A percentile compares a stretch with the other conserved stretches of the same genome.
Evolutionary conservation across 257 asterid genomes (phyloP).

Genomic region (Solanum clarkiae): DNA sequence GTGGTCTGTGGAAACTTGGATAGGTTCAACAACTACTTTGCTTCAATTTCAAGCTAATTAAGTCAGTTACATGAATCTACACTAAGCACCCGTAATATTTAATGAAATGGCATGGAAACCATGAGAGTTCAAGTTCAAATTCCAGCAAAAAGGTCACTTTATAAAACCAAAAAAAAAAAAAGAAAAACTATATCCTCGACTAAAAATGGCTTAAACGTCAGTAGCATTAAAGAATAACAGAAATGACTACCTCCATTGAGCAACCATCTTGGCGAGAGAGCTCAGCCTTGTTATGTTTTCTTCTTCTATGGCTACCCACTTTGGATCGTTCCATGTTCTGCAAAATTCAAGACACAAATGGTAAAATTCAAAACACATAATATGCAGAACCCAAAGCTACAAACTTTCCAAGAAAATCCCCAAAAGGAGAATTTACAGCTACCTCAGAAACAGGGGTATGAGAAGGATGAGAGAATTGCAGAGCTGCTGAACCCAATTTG

Average conservation of each 20-base stretch:
- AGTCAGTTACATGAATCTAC: background rate
- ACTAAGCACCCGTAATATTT: background rate
- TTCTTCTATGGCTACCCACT: constrained; percentile 43
- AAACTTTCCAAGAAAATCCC: background rate
- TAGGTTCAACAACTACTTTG: background rate
- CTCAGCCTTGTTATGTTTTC: background rate
- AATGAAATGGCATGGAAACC: background rate
- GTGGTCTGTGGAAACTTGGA: background rate
- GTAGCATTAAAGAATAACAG: background rate
- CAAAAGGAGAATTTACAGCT: constrained; percentile 32
- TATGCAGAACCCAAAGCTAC: background rate
- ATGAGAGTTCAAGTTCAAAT: background rate
- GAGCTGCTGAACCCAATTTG: constrained; percentile 31
- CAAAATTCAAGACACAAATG: constrained; percentile 4
- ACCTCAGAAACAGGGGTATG: constrained; percentile 61
- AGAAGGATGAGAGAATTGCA: constrained; percentile 45
- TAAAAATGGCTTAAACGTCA: background rate
- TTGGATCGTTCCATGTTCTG: constrained; percentile 52
- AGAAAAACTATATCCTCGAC: background rate
- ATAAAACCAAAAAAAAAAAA: background rate
- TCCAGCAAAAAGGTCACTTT: background rate
- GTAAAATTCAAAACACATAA: background rate
- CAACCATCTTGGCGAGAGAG: constrained; percentile 23
- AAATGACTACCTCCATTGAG: constrained; percentile 45
- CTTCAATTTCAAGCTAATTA: background rate